Evolutionary conservation across 257 asterid genomes (phyloP).

Genomic region (Solanum ossicruentum): DNA sequence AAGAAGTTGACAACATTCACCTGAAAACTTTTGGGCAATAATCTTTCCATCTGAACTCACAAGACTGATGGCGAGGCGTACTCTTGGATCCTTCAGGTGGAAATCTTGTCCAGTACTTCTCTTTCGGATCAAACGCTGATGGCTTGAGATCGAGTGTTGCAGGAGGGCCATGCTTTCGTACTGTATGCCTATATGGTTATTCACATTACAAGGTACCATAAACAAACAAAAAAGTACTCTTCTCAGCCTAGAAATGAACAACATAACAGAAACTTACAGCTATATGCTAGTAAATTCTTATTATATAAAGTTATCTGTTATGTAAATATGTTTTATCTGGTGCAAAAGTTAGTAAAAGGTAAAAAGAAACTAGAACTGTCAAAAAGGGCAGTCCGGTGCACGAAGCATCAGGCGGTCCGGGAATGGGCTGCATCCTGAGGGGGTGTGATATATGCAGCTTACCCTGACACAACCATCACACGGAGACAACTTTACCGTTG

Average conservation of each 20-base stretch:
- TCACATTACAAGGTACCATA: not conserved
- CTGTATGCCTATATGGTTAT: conserved; percentile 58
- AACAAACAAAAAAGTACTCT: not conserved
- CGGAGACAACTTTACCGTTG: not conserved
- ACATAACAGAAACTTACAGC: not conserved
- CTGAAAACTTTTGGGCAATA: conserved; percentile 96
- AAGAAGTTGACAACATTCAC: conserved; percentile 11
- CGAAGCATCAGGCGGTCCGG: not conserved
- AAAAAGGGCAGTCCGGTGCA: not conserved
- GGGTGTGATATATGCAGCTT: not conserved
- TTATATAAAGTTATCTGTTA: no score
- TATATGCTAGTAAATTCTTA: no score
- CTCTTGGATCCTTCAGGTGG: conserved; percentile 82
- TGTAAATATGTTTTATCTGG: not conserved
- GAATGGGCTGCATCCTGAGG: not conserved
- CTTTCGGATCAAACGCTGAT: conserved; percentile 86
- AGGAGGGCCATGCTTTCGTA: conserved; percentile 80
- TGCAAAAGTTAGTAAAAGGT: not conserved
- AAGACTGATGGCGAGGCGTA: conserved; percentile 81
- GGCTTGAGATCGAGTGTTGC: conserved; percentile 77
- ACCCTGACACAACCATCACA: not conserved
- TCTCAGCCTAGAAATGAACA: not conserved
- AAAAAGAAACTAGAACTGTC: not conserved
- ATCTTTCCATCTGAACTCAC: conserved; percentile 92
- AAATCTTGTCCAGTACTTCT: conserved; percentile 88